phyloP scores from a whole-genome alignment of 1,139 yeast species.

The Suhomyces anneliseae region DNA sequence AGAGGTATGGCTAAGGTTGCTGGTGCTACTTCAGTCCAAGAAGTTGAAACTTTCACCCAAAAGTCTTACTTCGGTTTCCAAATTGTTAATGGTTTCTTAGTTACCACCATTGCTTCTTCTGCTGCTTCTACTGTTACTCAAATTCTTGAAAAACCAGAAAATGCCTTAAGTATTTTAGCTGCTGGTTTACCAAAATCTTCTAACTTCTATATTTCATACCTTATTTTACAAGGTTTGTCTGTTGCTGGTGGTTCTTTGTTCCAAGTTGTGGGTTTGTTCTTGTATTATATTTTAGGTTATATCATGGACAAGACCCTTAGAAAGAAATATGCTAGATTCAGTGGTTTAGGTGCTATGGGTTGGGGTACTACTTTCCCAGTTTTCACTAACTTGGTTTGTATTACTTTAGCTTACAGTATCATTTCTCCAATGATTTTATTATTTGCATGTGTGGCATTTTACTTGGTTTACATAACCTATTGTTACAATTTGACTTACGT shows the following conservation, averaged over 20 bases:
- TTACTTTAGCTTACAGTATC: conserved; percentile 73
- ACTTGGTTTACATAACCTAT: conserved; percentile 73
- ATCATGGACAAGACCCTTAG: conserved; percentile 80
- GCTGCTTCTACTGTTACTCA: conserved; percentile 72
- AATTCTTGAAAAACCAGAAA: conserved; percentile 61
- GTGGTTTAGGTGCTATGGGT: conserved; percentile 57
- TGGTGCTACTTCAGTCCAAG: conserved; percentile 65
- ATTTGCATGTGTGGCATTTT: conserved; percentile 69
- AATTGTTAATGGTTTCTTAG: conserved; percentile 68
- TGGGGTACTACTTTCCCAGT: conserved; percentile 93
- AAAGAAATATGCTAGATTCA: conserved; percentile 77
- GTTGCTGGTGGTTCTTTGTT: conserved; percentile 78
- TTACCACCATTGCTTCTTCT: conserved; percentile 69
- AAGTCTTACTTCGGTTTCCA: conserved; percentile 70
- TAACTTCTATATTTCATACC: conserved; percentile 75
- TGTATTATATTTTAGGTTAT: conserved; percentile 68
- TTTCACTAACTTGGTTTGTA: conserved; percentile 79
- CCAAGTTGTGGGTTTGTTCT: conserved; percentile 70
- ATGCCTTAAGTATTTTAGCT: conserved; percentile 70
- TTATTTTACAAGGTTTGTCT: conserved; percentile 79
- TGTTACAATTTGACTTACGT: conserved; percentile 79
- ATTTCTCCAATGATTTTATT: conserved; percentile 74
- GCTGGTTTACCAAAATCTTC: conserved; percentile 83
- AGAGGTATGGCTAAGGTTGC: conserved; percentile 62
- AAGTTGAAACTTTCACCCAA: conserved; percentile 72